phyloP scores from a whole-genome alignment of 2,329 filamentous ascomycete genomes.

The Aspergillus pseudonomiae region DNA sequence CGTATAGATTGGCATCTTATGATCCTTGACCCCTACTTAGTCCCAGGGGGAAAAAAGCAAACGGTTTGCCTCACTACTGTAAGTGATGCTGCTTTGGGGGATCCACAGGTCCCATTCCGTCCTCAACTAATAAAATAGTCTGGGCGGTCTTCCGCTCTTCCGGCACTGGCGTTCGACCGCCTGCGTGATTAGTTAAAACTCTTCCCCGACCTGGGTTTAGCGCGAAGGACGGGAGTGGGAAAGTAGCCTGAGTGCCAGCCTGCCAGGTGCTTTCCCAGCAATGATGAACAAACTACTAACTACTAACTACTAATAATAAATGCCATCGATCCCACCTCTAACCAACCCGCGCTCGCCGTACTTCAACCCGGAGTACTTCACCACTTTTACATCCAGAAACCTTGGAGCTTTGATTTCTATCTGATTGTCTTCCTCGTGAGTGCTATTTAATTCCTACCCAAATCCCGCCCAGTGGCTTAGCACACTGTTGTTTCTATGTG shows the following conservation, averaged over 20 bases:
- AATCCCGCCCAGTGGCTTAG: slow-evolving; percentile 10
- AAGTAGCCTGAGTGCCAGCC: neutral
- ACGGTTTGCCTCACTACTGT: slow-evolving; percentile 3
- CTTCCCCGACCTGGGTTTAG: slow-evolving; percentile 1
- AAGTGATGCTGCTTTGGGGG: slow-evolving; percentile 1
- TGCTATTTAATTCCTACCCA: slow-evolving; percentile 6
- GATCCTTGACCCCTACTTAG: neutral
- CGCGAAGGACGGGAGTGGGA: neutral
- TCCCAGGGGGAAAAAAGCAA: neutral
- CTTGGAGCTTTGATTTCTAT: neutral
- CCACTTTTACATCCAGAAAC: slow-evolving; percentile 2
- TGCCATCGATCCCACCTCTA: slow-evolving; percentile 15
- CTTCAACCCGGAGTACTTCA: slow-evolving; percentile 5
- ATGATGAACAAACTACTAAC: slow-evolving; percentile 5
- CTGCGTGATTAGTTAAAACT: neutral
- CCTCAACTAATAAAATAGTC: neutral
- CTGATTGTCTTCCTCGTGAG: slow-evolving; percentile 16
- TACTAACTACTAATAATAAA: slow-evolving; percentile 19
- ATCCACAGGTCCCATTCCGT: neutral
- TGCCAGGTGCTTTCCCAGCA: neutral
- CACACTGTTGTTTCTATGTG: slow-evolving; percentile 13
- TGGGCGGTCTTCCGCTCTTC: slow-evolving; percentile 3
- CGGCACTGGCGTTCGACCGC: slow-evolving; percentile 10
- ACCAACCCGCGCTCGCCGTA: slow-evolving; percentile 1
- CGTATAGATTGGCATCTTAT: neutral